Evolutionary conservation across 257 asterid genomes (phyloP).

Genomic region (Paulownia fortunei): DNA sequence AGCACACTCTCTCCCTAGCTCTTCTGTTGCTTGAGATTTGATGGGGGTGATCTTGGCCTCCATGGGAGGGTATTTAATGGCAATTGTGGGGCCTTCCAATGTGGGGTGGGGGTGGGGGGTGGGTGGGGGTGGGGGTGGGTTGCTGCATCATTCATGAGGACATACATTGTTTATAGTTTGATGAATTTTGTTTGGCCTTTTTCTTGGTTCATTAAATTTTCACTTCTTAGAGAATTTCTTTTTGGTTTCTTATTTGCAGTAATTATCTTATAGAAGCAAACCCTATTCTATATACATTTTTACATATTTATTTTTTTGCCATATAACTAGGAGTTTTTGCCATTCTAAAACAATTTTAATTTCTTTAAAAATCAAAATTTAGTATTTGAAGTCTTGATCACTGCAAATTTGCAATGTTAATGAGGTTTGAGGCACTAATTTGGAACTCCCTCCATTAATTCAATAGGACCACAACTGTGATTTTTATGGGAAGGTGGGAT

Average conservation of each 20-base stretch:
- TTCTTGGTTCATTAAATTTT: neutral
- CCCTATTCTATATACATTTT: no score
- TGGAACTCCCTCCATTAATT: neutral
- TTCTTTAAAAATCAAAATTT: no score
- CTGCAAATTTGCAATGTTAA: neutral
- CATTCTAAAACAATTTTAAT: no score
- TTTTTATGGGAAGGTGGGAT: slow-evolving; percentile 6
- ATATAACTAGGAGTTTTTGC: no score
- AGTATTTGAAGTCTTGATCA: no score
- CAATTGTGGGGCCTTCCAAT: slow-evolving; percentile 44
- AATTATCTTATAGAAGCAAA: neutral
- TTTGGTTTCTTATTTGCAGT: neutral
- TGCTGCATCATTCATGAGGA: slow-evolving; percentile 26
- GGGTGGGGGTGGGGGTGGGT: slow-evolving; percentile 24
- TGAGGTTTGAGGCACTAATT: neutral
- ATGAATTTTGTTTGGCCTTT: neutral
- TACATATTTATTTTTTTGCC: no score
- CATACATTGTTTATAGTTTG: neutral
- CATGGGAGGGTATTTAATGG: slow-evolving; percentile 52
- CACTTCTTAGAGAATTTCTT: neutral
- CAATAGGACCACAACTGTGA: neutral
- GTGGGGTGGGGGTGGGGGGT: neutral
- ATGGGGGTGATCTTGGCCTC: slow-evolving; percentile 19
- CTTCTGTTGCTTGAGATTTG: slow-evolving; percentile 16
- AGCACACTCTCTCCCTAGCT: neutral